These are phyloP conservation scores for Colletotrichum orbiculare DNA, from an alignment of 2,329 filamentous ascomycete genomes.

Conservation along the genomic window DNA sequence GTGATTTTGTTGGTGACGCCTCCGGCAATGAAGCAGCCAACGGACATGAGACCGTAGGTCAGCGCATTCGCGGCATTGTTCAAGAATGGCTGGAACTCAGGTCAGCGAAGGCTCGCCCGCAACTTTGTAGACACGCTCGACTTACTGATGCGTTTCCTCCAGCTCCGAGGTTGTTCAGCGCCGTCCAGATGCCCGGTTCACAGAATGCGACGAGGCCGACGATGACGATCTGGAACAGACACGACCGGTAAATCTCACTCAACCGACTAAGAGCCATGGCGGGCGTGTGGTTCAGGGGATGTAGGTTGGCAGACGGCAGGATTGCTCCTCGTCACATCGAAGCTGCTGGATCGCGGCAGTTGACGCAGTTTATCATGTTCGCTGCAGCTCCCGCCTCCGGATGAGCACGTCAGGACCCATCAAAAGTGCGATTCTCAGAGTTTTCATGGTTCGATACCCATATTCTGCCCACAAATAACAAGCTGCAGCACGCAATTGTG, in stretches of 20 bases:
- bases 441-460: background rate
- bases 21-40: constrained; percentile 31
- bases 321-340: background rate
- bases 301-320: too few relatives aligned
- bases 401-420: constrained; percentile 31
- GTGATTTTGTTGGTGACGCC: constrained; percentile 31
- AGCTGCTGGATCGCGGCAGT: background rate
- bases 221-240: constrained; percentile 30
- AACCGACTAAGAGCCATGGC: constrained; percentile 8
- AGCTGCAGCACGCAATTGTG: constrained; percentile 18
- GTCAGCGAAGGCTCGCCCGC: background rate
- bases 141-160: constrained; percentile 35
- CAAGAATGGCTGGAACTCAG: background rate
- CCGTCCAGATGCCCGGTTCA: constrained; percentile 40
- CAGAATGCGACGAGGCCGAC: constrained; percentile 38
- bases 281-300: background rate
- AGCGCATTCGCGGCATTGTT: constrained; percentile 30
- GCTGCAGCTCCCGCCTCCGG: background rate
- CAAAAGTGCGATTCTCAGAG: constrained; percentile 15
- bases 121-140: background rate
- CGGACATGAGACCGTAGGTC: constrained; percentile 32
- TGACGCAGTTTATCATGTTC: constrained; percentile 2
- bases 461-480: background rate
- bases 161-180: constrained; percentile 40
- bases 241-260: constrained; percentile 17